phyloP scores from a whole-genome alignment of 495 filamentous ascomycete genomes.

The Hypoxylon trugodes region DNA sequence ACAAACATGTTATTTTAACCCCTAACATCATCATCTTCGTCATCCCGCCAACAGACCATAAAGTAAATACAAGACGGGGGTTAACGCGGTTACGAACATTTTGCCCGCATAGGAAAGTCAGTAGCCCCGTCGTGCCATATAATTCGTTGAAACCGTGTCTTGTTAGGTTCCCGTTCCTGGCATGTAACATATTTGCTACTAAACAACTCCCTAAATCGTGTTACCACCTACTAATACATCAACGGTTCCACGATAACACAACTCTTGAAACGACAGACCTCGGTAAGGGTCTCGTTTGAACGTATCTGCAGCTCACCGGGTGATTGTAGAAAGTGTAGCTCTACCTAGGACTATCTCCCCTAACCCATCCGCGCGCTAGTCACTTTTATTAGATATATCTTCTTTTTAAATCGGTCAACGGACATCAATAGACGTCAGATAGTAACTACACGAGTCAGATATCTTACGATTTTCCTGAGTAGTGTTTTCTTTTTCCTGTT shows the following conservation, averaged over 20 bases:
- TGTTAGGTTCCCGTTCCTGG: slow-evolving; percentile 32
- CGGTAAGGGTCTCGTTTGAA: slow-evolving; percentile 12
- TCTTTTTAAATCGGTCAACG: too few species aligned
- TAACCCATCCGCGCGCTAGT: slow-evolving; percentile 16
- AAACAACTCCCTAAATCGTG: slow-evolving; percentile 5
- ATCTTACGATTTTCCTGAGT: background rate
- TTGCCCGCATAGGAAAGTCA: slow-evolving; percentile 36
- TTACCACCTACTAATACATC: slow-evolving; percentile 23
- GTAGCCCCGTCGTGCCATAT: slow-evolving; percentile 15
- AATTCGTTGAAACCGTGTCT: slow-evolving; percentile 27
- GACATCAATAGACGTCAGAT: background rate
- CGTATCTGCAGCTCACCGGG: slow-evolving; percentile 37
- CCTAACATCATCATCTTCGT: background rate
- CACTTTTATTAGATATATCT: background rate
- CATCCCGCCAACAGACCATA: background rate
- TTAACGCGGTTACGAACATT: slow-evolving; percentile 15
- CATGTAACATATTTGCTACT: slow-evolving; percentile 42
- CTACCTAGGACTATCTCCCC: slow-evolving; percentile 17
- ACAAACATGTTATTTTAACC: background rate
- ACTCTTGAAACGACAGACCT: slow-evolving; percentile 31
- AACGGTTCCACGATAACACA: slow-evolving; percentile 18
- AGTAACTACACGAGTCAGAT: slow-evolving; percentile 17
- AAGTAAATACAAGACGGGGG: too few species aligned
- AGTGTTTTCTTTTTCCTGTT: background rate
- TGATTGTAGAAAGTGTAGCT: background rate